A percentile compares a stretch with the other conserved stretches of the same genome.
These are phyloP conservation scores for Globisporangium viniferum DNA, from an alignment of 352 stramenopile genomes.

Conservation along the genomic window DNA sequence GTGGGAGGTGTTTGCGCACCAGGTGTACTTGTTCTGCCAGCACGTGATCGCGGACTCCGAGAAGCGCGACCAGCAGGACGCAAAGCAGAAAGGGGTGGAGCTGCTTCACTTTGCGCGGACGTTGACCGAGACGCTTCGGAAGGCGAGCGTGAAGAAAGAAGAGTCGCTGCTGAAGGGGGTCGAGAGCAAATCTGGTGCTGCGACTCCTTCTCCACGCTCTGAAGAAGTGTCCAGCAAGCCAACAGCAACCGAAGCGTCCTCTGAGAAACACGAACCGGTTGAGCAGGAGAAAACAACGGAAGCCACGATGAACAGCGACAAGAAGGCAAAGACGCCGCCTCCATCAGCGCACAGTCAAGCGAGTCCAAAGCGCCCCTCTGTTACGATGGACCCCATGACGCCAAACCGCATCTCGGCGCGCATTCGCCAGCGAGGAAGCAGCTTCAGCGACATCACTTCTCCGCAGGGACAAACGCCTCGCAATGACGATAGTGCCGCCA, in stretches of 20 bases:
- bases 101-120: constrained; percentile 73
- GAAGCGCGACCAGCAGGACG: constrained; percentile 41
- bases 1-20: constrained; percentile 67
- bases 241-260: not conserved
- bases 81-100: constrained; percentile 70
- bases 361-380: constrained; percentile 14
- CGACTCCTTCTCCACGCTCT: constrained; percentile 4
- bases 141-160: constrained; percentile 70
- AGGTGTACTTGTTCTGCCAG: constrained; percentile 73
- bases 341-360: constrained; percentile 11
- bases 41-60: constrained; percentile 65
- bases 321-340: constrained; percentile 2
- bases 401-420: constrained; percentile 49
- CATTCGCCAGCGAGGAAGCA: constrained; percentile 48
- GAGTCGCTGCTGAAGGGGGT: constrained; percentile 47
- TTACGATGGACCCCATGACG: constrained; percentile 22
- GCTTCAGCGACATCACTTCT: constrained; percentile 36
- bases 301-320: not conserved
- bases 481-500: constrained; percentile 9
- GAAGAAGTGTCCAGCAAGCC: not conserved
- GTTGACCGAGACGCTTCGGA: constrained; percentile 66
- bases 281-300: constrained; percentile 6
- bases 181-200: not conserved
- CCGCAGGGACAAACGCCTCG: constrained; percentile 11
- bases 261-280: not conserved